Evolutionary conservation across 2,329 filamentous ascomycete genomes (phyloP), one percentile per base, ranked within the genome.

Genomic region (Curvularia eragrostidis): DNA sequence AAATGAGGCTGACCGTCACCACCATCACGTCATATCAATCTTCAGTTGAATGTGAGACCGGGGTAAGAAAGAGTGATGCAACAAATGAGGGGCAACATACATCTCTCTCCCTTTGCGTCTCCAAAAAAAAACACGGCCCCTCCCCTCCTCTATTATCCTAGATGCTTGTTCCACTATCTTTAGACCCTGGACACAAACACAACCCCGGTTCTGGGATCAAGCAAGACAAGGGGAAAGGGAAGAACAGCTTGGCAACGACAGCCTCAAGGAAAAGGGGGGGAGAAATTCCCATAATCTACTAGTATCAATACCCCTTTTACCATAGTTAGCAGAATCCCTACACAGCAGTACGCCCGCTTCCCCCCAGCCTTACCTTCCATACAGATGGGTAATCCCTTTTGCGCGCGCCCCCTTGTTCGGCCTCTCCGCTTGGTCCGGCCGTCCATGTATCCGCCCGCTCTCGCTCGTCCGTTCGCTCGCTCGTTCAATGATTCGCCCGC

Each of bases 11-110:
- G 44, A 23, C 5, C 13, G 15, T 19, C 44, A 18, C n/a, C 12
- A 12, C 15, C 34, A 19, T 48, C 21, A 26, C 13, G 41, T 43
- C 21, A 39, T n/a, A 26, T 26, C n/a, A 26, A 3, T 26, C 24
- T 7, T 26, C 24, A 36, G 34, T 36, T 15, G 34, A 8, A 36
- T 36, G 34, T 13, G n/a, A 15, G 34, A 18, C 34, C 8, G n/a
- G 34, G 34, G 34, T 18, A 36, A 18, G 15, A 26, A n/a, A 26
- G 41, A 43, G n/a, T 43, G 41, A 43, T 43, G 41, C 41, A 34
- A 48, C 9, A 44, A 18, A 41, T 55, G 47, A 51, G 38, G 47
- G 47, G 52, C 30, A 43, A 3, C 15, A 18, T 15, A 42, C 39
- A 43, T 19, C 13, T 43, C 21, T 26, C 23, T 26, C 21, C 41